Evolutionary conservation across 2,329 filamentous ascomycete species (phyloP).

Genomic region (Teratosphaeria nubilosa): DNA sequence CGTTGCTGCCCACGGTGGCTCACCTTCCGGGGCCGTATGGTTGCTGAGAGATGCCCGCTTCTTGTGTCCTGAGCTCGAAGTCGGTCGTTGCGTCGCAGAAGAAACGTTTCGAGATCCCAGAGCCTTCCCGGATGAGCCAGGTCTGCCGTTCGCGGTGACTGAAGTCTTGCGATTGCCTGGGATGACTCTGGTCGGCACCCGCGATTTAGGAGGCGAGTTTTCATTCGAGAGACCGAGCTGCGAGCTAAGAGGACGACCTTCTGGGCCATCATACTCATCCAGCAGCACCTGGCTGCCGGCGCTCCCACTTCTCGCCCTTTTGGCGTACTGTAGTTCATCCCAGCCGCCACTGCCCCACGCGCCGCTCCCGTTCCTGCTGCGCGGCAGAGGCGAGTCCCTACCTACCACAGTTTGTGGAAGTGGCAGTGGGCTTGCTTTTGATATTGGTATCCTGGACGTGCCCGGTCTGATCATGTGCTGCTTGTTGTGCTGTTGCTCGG

Average conservation of each 20-base stretch:
- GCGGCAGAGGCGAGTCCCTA: slow-evolving; percentile 57
- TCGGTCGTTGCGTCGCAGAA: background rate
- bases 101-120: background rate
- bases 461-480: slow-evolving; percentile 31
- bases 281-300: slow-evolving; percentile 43
- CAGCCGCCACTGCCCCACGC: slow-evolving; percentile 48
- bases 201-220: slow-evolving; percentile 30
- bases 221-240: slow-evolving; percentile 14
- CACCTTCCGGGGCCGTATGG: slow-evolving; percentile 70
- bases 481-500: slow-evolving; percentile 41
- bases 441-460: slow-evolving; percentile 75
- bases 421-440: slow-evolving; percentile 67
- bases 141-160: slow-evolving; percentile 5
- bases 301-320: slow-evolving; percentile 57
- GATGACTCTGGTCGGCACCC: slow-evolving; percentile 27
- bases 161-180: slow-evolving; percentile 22
- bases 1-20: slow-evolving; percentile 88
- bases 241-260: slow-evolving; percentile 30
- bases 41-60: slow-evolving; percentile 46
- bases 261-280: slow-evolving; percentile 36
- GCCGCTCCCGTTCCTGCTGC: slow-evolving; percentile 47
- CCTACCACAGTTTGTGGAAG: slow-evolving; percentile 63
- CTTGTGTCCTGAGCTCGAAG: slow-evolving; percentile 14
- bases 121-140: slow-evolving; percentile 11
- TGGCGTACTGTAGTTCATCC: slow-evolving; percentile 32